Base-by-base conservation (phyloP, 2,329 filamentous ascomycete species). In the Fusarium austroafricanum region DNA sequence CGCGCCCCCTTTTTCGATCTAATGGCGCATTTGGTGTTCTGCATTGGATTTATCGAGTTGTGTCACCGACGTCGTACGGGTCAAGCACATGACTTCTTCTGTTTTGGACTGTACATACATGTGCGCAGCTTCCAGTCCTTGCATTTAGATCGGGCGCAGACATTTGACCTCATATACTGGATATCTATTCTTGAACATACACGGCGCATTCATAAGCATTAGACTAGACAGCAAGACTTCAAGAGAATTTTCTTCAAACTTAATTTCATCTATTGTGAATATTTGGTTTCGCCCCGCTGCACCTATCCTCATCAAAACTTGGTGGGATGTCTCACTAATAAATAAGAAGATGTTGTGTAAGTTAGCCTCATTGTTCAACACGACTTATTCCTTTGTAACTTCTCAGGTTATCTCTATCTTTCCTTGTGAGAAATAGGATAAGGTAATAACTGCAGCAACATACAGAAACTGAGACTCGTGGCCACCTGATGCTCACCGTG, bases 171-270 rank as follows among this genome's bases (percentile, higher is more conserved):
- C 44, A 44, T 58, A 66, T 53, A 56, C 33, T 56, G 62, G 51
- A 54, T 42, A 55, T 69, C 40, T 28, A 38, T 40, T 52, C 58
- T 71, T 63, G 23, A 23, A 71, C 62, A 73, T 70, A 65, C 47
- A 37, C 43, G 61, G 65, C 62, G 65, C 61, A 52, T 52, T 45
- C 57, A 40, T 61, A 35, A 50, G 49, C 52, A 71, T 65, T 71
- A 72, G 70, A 72, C 44, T 71, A 72, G 70, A 71, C 52, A 52
- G 42, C 55, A 67, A 65, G 45, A 56, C 17, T 55, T 61, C 46
- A 67, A 60, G 40, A 61, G 33, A 56, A 23, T 55, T 38, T 31
- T 58, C 26, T 42, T 58, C 44, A 20, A 42, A 26, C 21, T n/a
- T 17, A 5, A n/a, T 15, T 14, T 10, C 17, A 11, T 37, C 11